A percentile compares a stretch with the other conserved stretches of the same genome.
Conservation (phyloP, 768 basidiomycete genomes). For the Paxillus rubicundulus region DNA sequence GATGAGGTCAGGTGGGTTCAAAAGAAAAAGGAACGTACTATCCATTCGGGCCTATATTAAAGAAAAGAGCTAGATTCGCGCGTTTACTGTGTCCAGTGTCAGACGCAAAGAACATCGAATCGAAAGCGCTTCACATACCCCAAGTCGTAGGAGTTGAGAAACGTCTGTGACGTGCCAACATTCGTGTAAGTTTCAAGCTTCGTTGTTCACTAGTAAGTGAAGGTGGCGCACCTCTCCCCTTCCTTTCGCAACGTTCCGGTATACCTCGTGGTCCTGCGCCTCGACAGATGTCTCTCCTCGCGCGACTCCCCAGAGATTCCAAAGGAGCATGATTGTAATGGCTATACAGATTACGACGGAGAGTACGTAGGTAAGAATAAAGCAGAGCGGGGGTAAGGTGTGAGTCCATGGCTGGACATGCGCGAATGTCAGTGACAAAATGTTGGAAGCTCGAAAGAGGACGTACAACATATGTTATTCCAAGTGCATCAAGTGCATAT, state of each 20-base stretch:
- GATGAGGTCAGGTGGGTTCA: background rate
- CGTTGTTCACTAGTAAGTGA: background rate
- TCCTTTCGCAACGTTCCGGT: conserved; percentile 62
- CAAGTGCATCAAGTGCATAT: conserved; percentile 56
- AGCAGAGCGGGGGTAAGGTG: conserved; percentile 63
- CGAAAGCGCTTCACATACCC: conserved; percentile 48
- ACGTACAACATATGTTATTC: conserved; percentile 47
- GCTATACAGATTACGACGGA: conserved; percentile 71
- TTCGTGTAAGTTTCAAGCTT: background rate
- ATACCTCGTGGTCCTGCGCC: conserved; percentile 80
- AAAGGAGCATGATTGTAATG: conserved; percentile 67
- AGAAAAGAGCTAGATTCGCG: conserved; percentile 78
- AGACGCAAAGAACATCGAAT: background rate
- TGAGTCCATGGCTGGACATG: conserved; percentile 49
- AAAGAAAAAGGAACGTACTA: conserved; percentile 57
- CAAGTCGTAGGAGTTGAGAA: conserved; percentile 89
- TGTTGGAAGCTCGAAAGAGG: background rate
- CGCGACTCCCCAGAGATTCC: conserved; percentile 70
- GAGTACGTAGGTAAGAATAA: conserved; percentile 75
- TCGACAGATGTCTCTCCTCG: conserved; percentile 89
- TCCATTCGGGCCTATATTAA: conserved; percentile 77
- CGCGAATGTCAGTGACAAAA: background rate
- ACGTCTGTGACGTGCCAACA: conserved; percentile 45
- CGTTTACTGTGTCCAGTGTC: conserved; percentile 36
- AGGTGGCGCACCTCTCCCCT: conserved; percentile 61